A percentile compares a stretch with the other conserved stretches of the same genome.
Evolutionary conservation across 345 rosid genomes (phyloP).

Genomic region (Moricandia arvensis): DNA sequence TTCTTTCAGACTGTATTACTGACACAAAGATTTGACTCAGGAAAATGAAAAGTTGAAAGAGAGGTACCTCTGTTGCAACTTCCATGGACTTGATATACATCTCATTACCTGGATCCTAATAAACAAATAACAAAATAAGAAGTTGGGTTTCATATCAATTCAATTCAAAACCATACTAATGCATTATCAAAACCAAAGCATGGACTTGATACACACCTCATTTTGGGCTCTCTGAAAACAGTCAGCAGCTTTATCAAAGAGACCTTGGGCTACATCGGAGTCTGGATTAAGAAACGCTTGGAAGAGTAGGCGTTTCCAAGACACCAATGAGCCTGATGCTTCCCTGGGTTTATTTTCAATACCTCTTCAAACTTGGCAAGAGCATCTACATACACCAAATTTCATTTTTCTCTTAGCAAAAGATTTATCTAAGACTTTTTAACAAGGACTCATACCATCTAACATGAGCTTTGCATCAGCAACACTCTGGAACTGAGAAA

Average conservation of each 20-base stretch:
- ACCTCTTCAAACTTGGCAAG: constrained; percentile 86
- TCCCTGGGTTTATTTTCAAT: constrained; percentile 54
- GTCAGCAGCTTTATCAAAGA: constrained; percentile 62
- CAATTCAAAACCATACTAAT: not conserved
- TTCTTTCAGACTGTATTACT: not conserved
- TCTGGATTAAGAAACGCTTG: constrained; percentile 67
- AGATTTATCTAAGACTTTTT: not conserved
- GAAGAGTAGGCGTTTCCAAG: constrained; percentile 88
- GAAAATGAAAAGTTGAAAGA: not conserved
- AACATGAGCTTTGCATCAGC: constrained; percentile 45
- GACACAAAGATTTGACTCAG: not conserved
- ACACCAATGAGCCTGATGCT: constrained; percentile 81
- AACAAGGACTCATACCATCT: constrained; percentile 34
- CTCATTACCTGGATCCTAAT: constrained; percentile 81
- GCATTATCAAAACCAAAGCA: too few species aligned
- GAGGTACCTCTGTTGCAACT: constrained; percentile 68
- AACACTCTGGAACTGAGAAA: constrained; percentile 53
- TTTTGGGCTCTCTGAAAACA: constrained; percentile 73
- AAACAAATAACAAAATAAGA: constrained; percentile 10
- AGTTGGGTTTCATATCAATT: not conserved
- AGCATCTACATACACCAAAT: constrained; percentile 48
- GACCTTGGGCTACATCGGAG: constrained; percentile 54
- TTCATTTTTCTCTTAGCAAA: not conserved
- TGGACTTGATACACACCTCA: constrained; percentile 42
- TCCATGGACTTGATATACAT: constrained; percentile 76